Conservation (phyloP, 305 asterid species). For the Fraxinus ornus region DNA sequence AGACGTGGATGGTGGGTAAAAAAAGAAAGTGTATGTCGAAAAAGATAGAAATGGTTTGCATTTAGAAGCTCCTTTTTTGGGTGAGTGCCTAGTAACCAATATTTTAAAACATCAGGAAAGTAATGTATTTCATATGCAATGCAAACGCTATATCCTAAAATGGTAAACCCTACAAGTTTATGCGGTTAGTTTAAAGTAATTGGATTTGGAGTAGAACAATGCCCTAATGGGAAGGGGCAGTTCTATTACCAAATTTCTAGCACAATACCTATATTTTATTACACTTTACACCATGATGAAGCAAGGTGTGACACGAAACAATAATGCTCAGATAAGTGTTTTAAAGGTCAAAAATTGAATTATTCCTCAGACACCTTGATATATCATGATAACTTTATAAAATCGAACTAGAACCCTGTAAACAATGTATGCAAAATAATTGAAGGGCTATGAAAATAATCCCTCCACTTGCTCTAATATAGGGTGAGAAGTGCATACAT, state of each 20-base stretch:
- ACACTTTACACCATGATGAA: neutral
- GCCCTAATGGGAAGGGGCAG: neutral
- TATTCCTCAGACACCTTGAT: neutral
- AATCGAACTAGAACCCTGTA: neutral
- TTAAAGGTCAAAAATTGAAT: neutral
- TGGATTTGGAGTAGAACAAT: neutral
- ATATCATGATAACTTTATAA: neutral
- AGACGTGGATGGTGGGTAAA: neutral
- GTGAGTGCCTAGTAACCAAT: neutral
- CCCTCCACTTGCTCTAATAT: neutral
- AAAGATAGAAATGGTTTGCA: neutral
- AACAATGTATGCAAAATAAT: neutral
- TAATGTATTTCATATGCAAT: neutral
- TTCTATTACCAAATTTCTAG: neutral
- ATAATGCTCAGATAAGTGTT: neutral
- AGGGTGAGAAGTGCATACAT: neutral
- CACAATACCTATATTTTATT: neutral
- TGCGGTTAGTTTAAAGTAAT: neutral
- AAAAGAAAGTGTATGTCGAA: neutral
- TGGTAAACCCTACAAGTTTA: neutral
- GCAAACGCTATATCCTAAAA: neutral
- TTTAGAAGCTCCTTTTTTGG: neutral
- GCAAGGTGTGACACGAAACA: neutral
- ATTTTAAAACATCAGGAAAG: neutral
- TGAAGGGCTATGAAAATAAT: neutral